Conservation (phyloP, 78 protist genomes). For the Trichosphaerium sp. region DNA sequence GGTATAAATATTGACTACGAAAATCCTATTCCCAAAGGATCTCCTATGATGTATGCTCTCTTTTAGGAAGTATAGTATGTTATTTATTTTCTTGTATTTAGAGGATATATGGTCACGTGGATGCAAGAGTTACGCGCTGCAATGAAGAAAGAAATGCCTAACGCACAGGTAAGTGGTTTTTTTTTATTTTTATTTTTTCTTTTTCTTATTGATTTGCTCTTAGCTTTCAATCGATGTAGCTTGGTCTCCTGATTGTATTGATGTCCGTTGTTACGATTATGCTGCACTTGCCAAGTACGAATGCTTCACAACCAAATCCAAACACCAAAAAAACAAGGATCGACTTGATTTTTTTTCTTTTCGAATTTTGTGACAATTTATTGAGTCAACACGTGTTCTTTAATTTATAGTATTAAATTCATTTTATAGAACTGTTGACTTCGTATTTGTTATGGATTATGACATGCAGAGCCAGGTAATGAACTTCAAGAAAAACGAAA, state of each 20-base stretch:
- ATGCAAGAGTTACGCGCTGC: not conserved
- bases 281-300: conserved; percentile 12
- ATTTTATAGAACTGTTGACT: conserved; percentile 40
- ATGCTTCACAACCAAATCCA: no score
- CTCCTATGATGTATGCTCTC: not conserved
- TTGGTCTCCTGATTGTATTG: conserved; percentile 51
- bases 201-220: no score
- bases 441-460: conserved; percentile 52
- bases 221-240: conserved; percentile 40
- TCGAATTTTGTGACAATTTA: no score
- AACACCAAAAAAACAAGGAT: no score
- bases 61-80: conserved; percentile 14
- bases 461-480: conserved; percentile 41
- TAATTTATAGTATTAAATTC: no score
- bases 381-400: no score
- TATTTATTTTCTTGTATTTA: no score
- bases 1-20: conserved; percentile 47
- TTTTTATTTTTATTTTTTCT: not conserved
- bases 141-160: conserved; percentile 8
- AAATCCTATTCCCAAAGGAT: conserved; percentile 2
- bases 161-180: conserved; percentile 1
- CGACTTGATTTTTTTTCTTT: no score
- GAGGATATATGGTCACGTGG: no score
- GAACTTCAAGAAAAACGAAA: no score
- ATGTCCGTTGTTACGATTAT: conserved; percentile 39